Evolutionary conservation across 2,329 filamentous ascomycete genomes (phyloP).

Genomic region (Ascochyta clinopodiicola): DNA sequence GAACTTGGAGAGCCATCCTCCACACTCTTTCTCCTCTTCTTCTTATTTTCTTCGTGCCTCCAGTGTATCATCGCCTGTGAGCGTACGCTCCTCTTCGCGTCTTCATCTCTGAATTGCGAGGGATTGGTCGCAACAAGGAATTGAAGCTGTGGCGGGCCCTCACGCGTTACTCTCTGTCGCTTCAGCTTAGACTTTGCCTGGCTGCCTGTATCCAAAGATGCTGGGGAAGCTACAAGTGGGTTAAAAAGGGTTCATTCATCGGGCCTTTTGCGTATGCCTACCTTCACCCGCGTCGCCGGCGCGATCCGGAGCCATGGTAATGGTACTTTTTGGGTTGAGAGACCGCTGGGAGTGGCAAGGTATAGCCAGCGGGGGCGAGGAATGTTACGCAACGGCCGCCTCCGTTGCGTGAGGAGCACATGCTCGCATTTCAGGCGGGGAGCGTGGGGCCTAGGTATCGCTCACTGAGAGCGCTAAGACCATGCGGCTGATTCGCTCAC

Average conservation of each 20-base stretch:
- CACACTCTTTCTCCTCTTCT: slow-evolving; percentile 11
- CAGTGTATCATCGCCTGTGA: slow-evolving; percentile 45
- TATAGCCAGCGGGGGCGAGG: neutral
- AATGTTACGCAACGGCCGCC: neutral
- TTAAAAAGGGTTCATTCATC: slow-evolving; percentile 4
- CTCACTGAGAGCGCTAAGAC: slow-evolving; percentile 5
- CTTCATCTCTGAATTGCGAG: slow-evolving; percentile 39
- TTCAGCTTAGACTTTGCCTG: slow-evolving; percentile 15
- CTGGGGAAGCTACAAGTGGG: neutral
- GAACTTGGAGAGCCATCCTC: neutral
- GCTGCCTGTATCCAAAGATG: neutral
- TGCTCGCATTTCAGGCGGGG: slow-evolving; percentile 9
- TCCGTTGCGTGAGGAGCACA: neutral
- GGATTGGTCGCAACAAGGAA: slow-evolving; percentile 41
- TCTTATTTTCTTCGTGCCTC: slow-evolving; percentile 26
- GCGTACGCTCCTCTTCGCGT: slow-evolving; percentile 37
- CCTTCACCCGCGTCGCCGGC: slow-evolving; percentile 3
- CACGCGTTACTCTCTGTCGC: slow-evolving; percentile 28
- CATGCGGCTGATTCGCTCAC: slow-evolving; percentile 4
- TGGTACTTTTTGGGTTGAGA: neutral
- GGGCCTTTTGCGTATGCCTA: slow-evolving; percentile 4
- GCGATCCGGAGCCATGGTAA: slow-evolving; percentile 9
- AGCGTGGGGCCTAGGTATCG: neutral
- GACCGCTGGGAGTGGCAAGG: neutral
- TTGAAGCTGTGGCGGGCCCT: slow-evolving; percentile 38